Conservation (phyloP, 805 yeast species). For the Cyberlindnera samutprakarnensis region DNA sequence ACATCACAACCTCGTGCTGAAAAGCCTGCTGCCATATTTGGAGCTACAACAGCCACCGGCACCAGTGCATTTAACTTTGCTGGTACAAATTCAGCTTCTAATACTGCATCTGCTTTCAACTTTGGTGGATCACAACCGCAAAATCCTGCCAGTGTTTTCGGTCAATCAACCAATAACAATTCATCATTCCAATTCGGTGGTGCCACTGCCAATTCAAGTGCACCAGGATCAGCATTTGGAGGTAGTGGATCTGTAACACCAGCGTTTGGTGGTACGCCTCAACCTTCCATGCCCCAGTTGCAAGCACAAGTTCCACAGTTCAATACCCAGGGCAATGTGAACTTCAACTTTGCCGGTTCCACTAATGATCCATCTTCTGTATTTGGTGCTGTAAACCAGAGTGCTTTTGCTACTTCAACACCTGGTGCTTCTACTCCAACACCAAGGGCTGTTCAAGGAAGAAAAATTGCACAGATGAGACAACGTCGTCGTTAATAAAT, state of each 20-base stretch:
- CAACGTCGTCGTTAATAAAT: slow-evolving; percentile 21
- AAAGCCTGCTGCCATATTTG: no score
- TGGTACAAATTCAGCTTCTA: neutral
- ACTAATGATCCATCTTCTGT: slow-evolving; percentile 6
- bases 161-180: slow-evolving; percentile 1
- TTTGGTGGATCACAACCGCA: slow-evolving; percentile 8
- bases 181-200: slow-evolving; percentile 7
- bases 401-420: slow-evolving; percentile 7
- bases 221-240: slow-evolving; percentile 10
- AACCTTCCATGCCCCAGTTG: no score
- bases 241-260: slow-evolving; percentile 12
- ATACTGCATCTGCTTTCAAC: neutral
- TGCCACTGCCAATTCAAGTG: no score
- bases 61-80: no score
- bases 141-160: slow-evolving; percentile 12
- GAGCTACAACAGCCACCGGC: neutral
- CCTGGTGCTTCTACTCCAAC: slow-evolving; percentile 12
- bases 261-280: slow-evolving; percentile 9
- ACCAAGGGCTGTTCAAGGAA: slow-evolving; percentile 15
- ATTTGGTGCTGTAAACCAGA: slow-evolving; percentile 9
- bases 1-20: no score
- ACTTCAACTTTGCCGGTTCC: slow-evolving; percentile 12
- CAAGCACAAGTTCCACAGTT: slow-evolving; percentile 8
- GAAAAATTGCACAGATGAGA: slow-evolving; percentile 23
- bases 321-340: slow-evolving; percentile 5